Evolutionary conservation across 768 basidiomycete species (phyloP).

Genomic region (Termitomyces sp.): DNA sequence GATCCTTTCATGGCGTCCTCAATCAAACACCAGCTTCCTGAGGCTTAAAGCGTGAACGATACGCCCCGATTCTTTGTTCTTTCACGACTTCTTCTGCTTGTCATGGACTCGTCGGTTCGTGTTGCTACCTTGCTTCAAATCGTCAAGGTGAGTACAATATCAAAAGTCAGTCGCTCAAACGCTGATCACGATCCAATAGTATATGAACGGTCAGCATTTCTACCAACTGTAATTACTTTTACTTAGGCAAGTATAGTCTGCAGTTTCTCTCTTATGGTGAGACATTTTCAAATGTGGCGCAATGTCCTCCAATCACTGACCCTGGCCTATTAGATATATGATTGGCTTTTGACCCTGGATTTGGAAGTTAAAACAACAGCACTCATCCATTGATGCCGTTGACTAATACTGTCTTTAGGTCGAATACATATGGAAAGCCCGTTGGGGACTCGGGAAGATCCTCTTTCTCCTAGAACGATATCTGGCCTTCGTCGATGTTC

Average conservation of each 20-base stretch:
- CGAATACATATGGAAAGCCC: constrained; percentile 18
- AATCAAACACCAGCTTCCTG: not conserved
- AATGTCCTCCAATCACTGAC: not conserved
- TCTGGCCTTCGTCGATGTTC: constrained; percentile 18
- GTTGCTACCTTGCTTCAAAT: not conserved
- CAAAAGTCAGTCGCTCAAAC: not conserved
- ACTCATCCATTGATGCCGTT: not conserved
- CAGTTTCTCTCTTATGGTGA: constrained; percentile 4
- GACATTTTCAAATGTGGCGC: not conserved
- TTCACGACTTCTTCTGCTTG: no score
- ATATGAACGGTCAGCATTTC: constrained; percentile 3
- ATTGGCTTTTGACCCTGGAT: constrained; percentile 4
- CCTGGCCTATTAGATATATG: not conserved
- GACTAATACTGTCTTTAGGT: constrained; percentile 4
- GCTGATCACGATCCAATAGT: not conserved
- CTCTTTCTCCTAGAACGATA: constrained; percentile 20
- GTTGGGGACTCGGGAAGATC: constrained; percentile 18
- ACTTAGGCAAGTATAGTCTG: not conserved
- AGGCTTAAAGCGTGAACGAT: not conserved
- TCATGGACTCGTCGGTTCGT: not conserved
- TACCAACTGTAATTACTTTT: not conserved
- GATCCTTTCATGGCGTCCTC: not conserved
- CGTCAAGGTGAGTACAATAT: not conserved
- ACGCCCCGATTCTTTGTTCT: no score
- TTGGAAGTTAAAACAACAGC: not conserved